phyloP scores from a whole-genome alignment of 2,329 filamentous ascomycete species.

The Paraphoma sp. region DNA sequence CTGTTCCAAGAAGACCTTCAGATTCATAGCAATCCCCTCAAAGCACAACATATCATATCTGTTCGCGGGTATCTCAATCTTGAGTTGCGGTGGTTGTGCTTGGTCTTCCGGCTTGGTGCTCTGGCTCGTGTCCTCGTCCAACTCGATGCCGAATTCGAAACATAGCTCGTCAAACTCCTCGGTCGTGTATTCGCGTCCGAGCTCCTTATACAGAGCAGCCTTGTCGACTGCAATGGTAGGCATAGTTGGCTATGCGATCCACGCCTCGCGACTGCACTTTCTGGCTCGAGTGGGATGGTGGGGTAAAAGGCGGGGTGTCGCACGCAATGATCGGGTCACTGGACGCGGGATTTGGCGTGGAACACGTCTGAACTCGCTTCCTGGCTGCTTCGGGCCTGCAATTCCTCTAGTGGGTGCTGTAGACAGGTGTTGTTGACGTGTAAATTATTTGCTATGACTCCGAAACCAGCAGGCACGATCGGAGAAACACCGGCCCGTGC shows the following conservation, averaged over 20 bases:
- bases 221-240: conserved; percentile 98
- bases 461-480: conserved; percentile 15
- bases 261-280: conserved; percentile 7
- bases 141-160: conserved; percentile 97
- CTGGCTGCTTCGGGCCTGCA: neutral
- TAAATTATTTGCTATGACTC: conserved; percentile 38
- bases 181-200: conserved; percentile 89
- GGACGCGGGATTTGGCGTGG: neutral
- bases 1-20: conserved; percentile 90
- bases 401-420: neutral
- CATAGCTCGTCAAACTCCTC: conserved; percentile 96
- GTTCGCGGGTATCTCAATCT: conserved; percentile 98
- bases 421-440: neutral
- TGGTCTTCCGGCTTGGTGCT: conserved; percentile 42
- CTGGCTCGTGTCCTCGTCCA: conserved; percentile 77
- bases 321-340: conserved; percentile 22
- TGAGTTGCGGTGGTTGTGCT: conserved; percentile 89
- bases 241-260: conserved; percentile 63
- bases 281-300: conserved; percentile 28
- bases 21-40: conserved; percentile 93
- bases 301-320: conserved; percentile 38
- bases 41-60: conserved; percentile 95
- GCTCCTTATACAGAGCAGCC: conserved; percentile 89
- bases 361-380: neutral
- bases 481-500: conserved; percentile 22